Evolutionary conservation across 2,329 filamentous ascomycete genomes (phyloP).

Genomic region (Apiospora arundinis): DNA sequence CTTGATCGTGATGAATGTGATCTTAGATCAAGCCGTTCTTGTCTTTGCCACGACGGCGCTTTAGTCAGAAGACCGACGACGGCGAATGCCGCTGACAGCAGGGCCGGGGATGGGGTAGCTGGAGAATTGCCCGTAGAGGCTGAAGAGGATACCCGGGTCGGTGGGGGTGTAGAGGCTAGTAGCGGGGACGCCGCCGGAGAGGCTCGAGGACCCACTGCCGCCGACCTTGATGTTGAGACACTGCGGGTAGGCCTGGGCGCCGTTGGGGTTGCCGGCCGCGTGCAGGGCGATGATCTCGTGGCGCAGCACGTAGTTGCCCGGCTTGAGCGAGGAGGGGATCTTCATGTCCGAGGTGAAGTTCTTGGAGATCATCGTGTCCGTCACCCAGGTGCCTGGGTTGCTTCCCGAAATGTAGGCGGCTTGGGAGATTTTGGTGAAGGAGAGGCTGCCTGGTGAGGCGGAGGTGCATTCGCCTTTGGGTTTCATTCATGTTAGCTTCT

Average conservation of each 20-base stretch:
- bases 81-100: constrained; percentile 20
- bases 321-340: constrained; percentile 48
- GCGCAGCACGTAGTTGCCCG: constrained; percentile 56
- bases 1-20: no score
- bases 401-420: constrained; percentile 35
- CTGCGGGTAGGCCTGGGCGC: constrained; percentile 49
- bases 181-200: constrained; percentile 39
- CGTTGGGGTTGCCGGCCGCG: constrained; percentile 46
- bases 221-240: constrained; percentile 46
- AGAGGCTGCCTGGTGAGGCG: constrained; percentile 35
- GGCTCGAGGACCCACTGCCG: constrained; percentile 44
- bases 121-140: constrained; percentile 31
- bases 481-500: neutral
- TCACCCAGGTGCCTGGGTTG: constrained; percentile 41
- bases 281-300: constrained; percentile 59
- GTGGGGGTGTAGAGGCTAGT: constrained; percentile 38
- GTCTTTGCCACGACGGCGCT: no score
- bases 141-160: constrained; percentile 38
- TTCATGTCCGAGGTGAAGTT: constrained; percentile 53
- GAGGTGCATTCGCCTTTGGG: constrained; percentile 40
- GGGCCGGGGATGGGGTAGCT: constrained; percentile 36
- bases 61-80: no score
- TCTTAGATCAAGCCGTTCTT: no score
- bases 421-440: constrained; percentile 40
- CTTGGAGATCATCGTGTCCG: constrained; percentile 50